phyloP scores from a whole-genome alignment of 2,329 filamentous ascomycete species.

The Phoma sp. region DNA sequence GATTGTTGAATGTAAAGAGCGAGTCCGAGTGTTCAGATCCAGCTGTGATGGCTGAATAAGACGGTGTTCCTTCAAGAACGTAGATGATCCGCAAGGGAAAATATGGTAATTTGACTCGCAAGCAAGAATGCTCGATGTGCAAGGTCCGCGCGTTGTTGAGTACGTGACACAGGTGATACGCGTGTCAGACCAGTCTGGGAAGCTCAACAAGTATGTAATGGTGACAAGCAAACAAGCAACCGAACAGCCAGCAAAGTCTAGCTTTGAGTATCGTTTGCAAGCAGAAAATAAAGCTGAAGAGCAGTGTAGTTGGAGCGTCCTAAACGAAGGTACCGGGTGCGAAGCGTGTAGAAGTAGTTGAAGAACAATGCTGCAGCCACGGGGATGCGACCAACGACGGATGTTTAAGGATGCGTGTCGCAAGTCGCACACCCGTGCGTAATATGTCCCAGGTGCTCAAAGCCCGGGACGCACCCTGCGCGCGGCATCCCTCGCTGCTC shows the following conservation, averaged over 20 bases:
- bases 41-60: constrained; percentile 24
- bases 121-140: constrained; percentile 20
- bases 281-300: constrained; percentile 2
- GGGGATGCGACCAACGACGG: constrained; percentile 9
- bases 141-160: constrained; percentile 16
- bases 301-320: not conserved
- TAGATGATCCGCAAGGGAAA: constrained; percentile 9
- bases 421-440: constrained; percentile 26
- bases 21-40: constrained; percentile 22
- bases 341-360: constrained; percentile 15
- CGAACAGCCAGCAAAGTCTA: constrained; percentile 7
- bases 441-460: constrained; percentile 13
- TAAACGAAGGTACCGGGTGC: constrained; percentile 24
- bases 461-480: constrained; percentile 15
- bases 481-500: constrained; percentile 18
- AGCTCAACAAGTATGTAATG: constrained; percentile 11
- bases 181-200: constrained; percentile 13
- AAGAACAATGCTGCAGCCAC: not conserved
- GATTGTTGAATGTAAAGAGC: too few relatives aligned
- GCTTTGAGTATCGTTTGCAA: constrained; percentile 1
- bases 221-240: constrained; percentile 7
- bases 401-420: constrained; percentile 33
- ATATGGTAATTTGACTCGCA: constrained; percentile 4
- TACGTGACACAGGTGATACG: constrained; percentile 21
- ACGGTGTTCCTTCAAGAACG: constrained; percentile 14